These are phyloP conservation scores for Sphaerostilbella broomeana DNA, from an alignment of 2,329 filamentous ascomycete genomes.

Conservation along the genomic window DNA sequence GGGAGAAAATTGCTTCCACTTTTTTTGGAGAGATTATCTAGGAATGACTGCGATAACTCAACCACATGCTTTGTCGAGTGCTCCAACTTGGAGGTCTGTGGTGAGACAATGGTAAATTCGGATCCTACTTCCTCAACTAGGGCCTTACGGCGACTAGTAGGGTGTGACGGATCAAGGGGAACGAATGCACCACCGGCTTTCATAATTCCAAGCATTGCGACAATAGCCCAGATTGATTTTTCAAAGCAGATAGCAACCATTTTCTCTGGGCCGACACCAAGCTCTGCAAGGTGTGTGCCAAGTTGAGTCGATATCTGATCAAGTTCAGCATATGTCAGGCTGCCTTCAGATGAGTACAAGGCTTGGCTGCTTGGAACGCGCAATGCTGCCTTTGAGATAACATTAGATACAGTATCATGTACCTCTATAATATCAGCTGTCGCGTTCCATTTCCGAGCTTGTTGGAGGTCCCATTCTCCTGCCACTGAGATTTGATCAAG, in stretches of 20 bases:
- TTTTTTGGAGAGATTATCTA: too few species aligned
- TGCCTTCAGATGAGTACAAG: slow-evolving; percentile 5
- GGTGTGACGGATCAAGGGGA: slow-evolving; percentile 10
- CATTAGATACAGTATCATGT: neutral
- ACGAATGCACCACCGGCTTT: slow-evolving; percentile 24
- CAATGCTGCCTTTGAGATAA: slow-evolving; percentile 2
- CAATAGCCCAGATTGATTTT: slow-evolving; percentile 26
- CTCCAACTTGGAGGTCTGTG: neutral
- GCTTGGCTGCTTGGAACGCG: slow-evolving; percentile 7
- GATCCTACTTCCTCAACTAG: neutral
- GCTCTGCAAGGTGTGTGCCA: neutral
- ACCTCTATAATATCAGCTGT: neutral
- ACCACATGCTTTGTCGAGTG: neutral
- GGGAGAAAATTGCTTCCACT: too few species aligned
- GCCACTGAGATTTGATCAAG: slow-evolving; percentile 2
- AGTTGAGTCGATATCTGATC: slow-evolving; percentile 11
- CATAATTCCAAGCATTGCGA: slow-evolving; percentile 26
- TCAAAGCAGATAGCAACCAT: slow-evolving; percentile 27
- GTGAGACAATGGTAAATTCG: slow-evolving; percentile 3
- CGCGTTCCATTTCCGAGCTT: slow-evolving; percentile 3
- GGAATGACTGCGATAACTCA: slow-evolving; percentile 3
- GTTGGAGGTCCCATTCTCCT: slow-evolving; percentile 2
- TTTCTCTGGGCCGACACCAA: slow-evolving; percentile 19
- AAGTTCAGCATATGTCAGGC: slow-evolving; percentile 16
- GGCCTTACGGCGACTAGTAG: slow-evolving; percentile 1